Evolutionary conservation across 1,139 yeast species (phyloP).

Genomic region (Diutina siamensis): DNA sequence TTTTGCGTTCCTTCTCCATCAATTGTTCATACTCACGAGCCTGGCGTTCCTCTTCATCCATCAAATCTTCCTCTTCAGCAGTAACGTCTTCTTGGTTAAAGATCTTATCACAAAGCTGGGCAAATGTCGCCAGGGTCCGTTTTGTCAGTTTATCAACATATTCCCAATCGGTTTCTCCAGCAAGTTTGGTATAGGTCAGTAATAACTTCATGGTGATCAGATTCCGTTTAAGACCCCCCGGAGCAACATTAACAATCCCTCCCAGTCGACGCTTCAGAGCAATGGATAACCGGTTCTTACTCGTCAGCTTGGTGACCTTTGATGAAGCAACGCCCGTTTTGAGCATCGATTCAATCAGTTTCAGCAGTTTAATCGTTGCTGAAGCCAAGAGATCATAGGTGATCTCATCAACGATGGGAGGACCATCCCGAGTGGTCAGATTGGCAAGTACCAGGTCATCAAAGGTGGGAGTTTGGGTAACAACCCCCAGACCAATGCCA

Average conservation of each 20-base stretch:
- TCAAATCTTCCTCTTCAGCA: constrained; percentile 41
- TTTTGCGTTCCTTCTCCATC: constrained; percentile 40
- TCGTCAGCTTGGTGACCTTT: not conserved
- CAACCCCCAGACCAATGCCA: constrained; percentile 4
- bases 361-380: constrained; percentile 1
- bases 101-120: constrained; percentile 62
- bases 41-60: constrained; percentile 39
- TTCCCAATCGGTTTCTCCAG: constrained; percentile 60
- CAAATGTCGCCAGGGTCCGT: constrained; percentile 69
- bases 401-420: constrained; percentile 2
- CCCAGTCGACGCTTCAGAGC: constrained; percentile 5
- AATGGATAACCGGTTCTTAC: not conserved
- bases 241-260: not conserved
- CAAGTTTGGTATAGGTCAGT: constrained; percentile 59
- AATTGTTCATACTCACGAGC: constrained; percentile 37
- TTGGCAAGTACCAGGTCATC: constrained; percentile 4
- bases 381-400: not conserved
- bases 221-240: constrained; percentile 45
- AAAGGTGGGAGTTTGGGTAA: not conserved
- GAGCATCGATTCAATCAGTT: constrained; percentile 1
- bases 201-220: constrained; percentile 60
- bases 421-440: constrained; percentile 3
- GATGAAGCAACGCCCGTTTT: not conserved
- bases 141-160: constrained; percentile 62
- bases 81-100: constrained; percentile 50